These are phyloP conservation scores for Penicillium sp. DNA, from an alignment of 2,329 filamentous ascomycete genomes.

Conservation along the genomic window DNA sequence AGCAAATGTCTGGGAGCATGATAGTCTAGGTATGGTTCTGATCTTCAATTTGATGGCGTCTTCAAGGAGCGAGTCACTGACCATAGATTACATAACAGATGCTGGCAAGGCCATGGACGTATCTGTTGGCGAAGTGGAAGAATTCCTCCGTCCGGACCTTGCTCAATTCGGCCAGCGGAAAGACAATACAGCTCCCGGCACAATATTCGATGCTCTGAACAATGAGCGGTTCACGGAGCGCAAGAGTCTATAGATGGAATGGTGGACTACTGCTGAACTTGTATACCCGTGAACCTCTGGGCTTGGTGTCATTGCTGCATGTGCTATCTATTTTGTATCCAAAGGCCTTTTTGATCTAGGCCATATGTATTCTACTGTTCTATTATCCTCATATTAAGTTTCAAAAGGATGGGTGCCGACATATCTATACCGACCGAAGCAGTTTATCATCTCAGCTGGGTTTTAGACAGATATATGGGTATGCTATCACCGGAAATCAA, in stretches of 20 bases:
- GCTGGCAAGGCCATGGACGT: conserved; percentile 42
- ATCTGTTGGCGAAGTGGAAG: conserved; percentile 36
- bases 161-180: conserved; percentile 42
- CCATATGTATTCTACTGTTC: conserved; percentile 22
- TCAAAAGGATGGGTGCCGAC: conserved; percentile 6
- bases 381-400: conserved; percentile 14
- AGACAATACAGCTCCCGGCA: conserved; percentile 27
- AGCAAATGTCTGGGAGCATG: conserved; percentile 91
- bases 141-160: conserved; percentile 40
- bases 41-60: background rate
- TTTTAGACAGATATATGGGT: background rate
- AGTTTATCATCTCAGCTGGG: background rate
- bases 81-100: conserved; percentile 30
- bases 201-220: conserved; percentile 36
- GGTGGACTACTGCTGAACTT: conserved; percentile 5
- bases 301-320: conserved; percentile 4
- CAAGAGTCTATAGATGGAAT: conserved; percentile 25
- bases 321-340: conserved; percentile 11
- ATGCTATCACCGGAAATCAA: background rate
- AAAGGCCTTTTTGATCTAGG: conserved; percentile 10
- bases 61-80: conserved; percentile 9
- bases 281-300: conserved; percentile 9
- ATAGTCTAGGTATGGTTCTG: conserved; percentile 59
- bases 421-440: background rate
- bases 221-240: conserved; percentile 38